phyloP scores from a whole-genome alignment of 768 basidiomycete species.

The Suillus paluster region DNA sequence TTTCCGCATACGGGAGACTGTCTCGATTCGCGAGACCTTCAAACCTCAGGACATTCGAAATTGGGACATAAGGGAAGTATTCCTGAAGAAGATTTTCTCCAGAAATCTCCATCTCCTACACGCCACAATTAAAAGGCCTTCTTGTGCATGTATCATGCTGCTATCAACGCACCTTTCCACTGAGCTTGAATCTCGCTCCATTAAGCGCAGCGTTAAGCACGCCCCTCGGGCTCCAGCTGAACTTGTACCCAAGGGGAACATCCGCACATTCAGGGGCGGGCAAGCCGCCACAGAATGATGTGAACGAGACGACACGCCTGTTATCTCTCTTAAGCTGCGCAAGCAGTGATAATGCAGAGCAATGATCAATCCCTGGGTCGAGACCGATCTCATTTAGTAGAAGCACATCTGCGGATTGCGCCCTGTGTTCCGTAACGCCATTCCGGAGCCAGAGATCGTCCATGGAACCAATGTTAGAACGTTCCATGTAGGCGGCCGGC shows the following conservation, averaged over 20 bases:
- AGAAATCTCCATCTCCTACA: constrained; percentile 51
- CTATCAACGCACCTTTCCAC: constrained; percentile 50
- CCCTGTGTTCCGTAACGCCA: constrained; percentile 43
- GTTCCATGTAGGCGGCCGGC: background rate
- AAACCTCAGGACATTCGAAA: constrained; percentile 62
- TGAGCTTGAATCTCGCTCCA: constrained; percentile 65
- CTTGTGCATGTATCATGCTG: background rate
- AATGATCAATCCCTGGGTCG: constrained; percentile 90
- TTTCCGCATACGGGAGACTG: constrained; percentile 68
- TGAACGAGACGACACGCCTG: constrained; percentile 71
- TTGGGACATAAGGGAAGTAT: constrained; percentile 68
- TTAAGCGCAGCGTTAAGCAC: constrained; percentile 84
- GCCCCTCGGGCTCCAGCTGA: constrained; percentile 91
- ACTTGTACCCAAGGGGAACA: constrained; percentile 87
- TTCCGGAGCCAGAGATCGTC: background rate
- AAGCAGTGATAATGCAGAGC: constrained; percentile 79
- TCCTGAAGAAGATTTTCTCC: constrained; percentile 58
- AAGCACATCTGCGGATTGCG: constrained; percentile 63
- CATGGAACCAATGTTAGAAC: background rate
- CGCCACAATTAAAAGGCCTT: background rate
- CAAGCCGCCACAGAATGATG: constrained; percentile 92
- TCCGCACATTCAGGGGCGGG: constrained; percentile 70
- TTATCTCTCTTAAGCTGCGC: constrained; percentile 51
- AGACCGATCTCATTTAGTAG: constrained; percentile 90
- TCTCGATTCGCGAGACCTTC: constrained; percentile 91